phyloP scores from a whole-genome alignment of 768 basidiomycete species.

The Melanogaster broomeanus region DNA sequence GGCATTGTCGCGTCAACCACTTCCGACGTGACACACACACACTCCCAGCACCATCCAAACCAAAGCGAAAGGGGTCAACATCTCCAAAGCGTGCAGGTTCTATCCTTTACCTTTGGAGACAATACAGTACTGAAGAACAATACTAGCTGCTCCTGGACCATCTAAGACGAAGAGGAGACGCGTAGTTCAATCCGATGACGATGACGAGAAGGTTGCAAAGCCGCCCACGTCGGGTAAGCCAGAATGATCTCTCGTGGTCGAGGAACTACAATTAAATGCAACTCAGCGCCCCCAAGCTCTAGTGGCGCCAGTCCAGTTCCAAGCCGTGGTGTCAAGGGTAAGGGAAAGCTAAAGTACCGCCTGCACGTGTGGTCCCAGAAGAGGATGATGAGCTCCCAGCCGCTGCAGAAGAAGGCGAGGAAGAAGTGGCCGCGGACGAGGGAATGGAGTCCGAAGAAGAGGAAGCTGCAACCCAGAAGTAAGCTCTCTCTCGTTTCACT shows the following conservation, averaged over 20 bases:
- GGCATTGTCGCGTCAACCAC: neutral
- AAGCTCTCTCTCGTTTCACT: constrained; percentile 11
- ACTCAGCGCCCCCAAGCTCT: neutral
- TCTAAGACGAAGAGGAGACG: constrained; percentile 51
- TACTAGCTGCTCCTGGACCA: constrained; percentile 20
- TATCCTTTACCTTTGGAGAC: neutral
- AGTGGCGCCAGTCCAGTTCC: neutral
- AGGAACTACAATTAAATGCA: neutral
- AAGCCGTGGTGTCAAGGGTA: constrained; percentile 8
- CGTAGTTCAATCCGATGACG: constrained; percentile 51
- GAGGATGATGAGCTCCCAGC: constrained; percentile 35
- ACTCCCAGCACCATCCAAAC: constrained; percentile 34
- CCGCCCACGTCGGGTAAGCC: neutral
- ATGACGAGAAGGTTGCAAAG: constrained; percentile 35
- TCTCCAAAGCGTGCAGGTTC: constrained; percentile 18
- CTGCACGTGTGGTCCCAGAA: constrained; percentile 18
- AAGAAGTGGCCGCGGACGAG: constrained; percentile 40
- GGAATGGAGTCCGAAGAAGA: constrained; percentile 46
- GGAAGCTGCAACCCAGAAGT: constrained; percentile 66
- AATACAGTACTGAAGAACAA: neutral
- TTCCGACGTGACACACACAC: neutral
- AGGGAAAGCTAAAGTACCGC: constrained; percentile 20
- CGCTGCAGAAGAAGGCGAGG: constrained; percentile 42
- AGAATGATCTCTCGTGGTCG: neutral
- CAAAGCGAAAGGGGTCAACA: constrained; percentile 41